Conservation (phyloP, 2,329 filamentous ascomycete genomes). For the Plectosphaerella cucumerina region DNA sequence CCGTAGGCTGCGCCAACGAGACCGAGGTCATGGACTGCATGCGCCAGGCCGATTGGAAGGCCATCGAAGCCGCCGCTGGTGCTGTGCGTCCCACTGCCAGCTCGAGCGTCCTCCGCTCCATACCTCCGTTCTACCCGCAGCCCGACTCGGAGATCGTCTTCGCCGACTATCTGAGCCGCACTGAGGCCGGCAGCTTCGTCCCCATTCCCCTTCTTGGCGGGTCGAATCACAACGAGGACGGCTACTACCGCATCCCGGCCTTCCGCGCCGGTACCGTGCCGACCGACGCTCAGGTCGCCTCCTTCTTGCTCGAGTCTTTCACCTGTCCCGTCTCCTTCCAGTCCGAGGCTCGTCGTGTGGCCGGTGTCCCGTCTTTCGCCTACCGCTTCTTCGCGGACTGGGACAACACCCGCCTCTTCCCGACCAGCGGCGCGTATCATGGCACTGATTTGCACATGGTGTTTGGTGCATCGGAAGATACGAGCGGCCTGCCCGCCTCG, state of each 20-base stretch:
- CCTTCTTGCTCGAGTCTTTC: slow-evolving; percentile 39
- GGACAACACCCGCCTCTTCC: slow-evolving; percentile 40
- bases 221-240: slow-evolving; percentile 41
- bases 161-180: slow-evolving; percentile 29
- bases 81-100: slow-evolving; percentile 25
- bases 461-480: slow-evolving; percentile 33
- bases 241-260: slow-evolving; percentile 41
- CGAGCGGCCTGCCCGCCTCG: slow-evolving; percentile 30
- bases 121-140: slow-evolving; percentile 36
- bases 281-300: slow-evolving; percentile 28
- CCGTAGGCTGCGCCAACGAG: slow-evolving; percentile 30
- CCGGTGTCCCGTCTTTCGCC: slow-evolving; percentile 35
- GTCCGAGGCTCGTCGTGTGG: slow-evolving; percentile 24
- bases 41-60: slow-evolving; percentile 26
- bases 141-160: slow-evolving; percentile 36
- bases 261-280: slow-evolving; percentile 32
- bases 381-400: slow-evolving; percentile 47
- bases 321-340: slow-evolving; percentile 39
- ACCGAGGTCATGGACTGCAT: slow-evolving; percentile 30
- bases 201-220: slow-evolving; percentile 35
- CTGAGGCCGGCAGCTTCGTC: slow-evolving; percentile 28
- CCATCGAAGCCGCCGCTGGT: slow-evolving; percentile 30
- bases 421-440: slow-evolving; percentile 43
- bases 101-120: slow-evolving; percentile 28
- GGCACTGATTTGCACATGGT: slow-evolving; percentile 43